Evolutionary conservation across 306 rosid genomes (phyloP), one percentile per base, ranked within the genome.

Genomic region (Urtica urens): DNA sequence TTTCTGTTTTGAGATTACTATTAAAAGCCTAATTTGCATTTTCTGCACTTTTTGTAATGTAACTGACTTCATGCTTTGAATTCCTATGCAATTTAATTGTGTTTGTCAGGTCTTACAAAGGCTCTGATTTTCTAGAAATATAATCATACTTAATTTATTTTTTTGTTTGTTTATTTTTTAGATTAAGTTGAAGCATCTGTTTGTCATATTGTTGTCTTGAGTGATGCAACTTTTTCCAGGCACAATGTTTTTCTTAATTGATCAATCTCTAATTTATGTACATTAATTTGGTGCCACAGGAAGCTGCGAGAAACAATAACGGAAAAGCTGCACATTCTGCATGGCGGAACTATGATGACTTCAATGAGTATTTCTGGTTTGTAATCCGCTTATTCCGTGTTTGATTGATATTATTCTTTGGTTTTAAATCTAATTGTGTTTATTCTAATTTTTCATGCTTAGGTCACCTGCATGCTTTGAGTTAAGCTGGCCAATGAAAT

Each of bases 261-360:
- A 9, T 38, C 14, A 46, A 30, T 46, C 15, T 39, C 19, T 66
- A 53, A 17, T 35, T 59, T 26, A 10, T 50, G 10, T 3, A 4
- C 42, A 13, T 27, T 10, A 10, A 21, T 45, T 12, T 40, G 37
- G 50, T 19, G 56, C 76, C 26, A 56, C 82, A 90, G 97, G 97
- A 90, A 81, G 76, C 92, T 49, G 51, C 0, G 7, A 57, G 43
- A 62, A 84, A 81, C 65, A 77, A 81, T 53, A 75, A 68, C 47
- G 97, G 97, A 65, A 90, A 79, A 71, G 95, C 95, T 29, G 97
- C 95, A 15, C 97, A 90, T 77, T 90, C 97, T 30, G 78, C 78
- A 40, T 90, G 97, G 97, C 69, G 97, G 75, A 90, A 90, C 48
- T 90, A 90, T 65, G 97, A 90, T 19, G 97, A 90, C 68, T 90